Percentiles rank a stretch among this genome's conserved stretches.
phyloP scores from a whole-genome alignment of 2,329 filamentous ascomycete genomes.

The Nakataea oryzae region DNA sequence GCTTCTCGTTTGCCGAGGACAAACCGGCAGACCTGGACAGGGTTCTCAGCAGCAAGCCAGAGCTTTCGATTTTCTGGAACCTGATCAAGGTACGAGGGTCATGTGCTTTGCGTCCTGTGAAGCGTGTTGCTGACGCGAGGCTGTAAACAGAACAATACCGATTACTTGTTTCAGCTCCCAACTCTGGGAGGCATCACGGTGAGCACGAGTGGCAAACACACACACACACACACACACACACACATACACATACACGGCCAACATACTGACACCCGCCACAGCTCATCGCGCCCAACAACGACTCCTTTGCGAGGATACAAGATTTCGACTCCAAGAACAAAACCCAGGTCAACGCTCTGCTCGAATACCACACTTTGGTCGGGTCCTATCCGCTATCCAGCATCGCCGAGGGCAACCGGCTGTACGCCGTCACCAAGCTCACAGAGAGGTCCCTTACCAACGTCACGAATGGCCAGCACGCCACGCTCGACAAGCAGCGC shows the following conservation, averaged over 20 bases:
- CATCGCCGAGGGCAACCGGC: constrained; percentile 24
- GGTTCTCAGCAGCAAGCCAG: neutral
- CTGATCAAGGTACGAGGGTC: neutral
- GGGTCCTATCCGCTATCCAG: constrained; percentile 31
- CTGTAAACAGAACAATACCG: neutral
- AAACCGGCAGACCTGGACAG: neutral
- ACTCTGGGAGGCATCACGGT: neutral
- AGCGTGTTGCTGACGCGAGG: too few species aligned
- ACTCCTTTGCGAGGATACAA: constrained; percentile 43
- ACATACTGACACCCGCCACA: constrained; percentile 8
- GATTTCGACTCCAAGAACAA: constrained; percentile 32
- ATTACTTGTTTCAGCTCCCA: neutral
- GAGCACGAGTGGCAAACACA: too few species aligned
- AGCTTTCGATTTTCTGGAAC: neutral
- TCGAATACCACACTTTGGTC: constrained; percentile 52
- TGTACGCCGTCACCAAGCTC: constrained; percentile 35
- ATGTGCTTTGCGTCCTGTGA: neutral
- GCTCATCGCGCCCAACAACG: constrained; percentile 48
- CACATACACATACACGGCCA: too few species aligned
- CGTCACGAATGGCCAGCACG: constrained; percentile 37
- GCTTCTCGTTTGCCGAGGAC: neutral
- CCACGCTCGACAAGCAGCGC: constrained; percentile 33
- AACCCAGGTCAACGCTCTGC: constrained; percentile 33
- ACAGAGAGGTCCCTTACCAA: constrained; percentile 30
- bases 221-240: neutral